Conservation (phyloP, 257 asterid species). For the Plantago ovata region DNA sequence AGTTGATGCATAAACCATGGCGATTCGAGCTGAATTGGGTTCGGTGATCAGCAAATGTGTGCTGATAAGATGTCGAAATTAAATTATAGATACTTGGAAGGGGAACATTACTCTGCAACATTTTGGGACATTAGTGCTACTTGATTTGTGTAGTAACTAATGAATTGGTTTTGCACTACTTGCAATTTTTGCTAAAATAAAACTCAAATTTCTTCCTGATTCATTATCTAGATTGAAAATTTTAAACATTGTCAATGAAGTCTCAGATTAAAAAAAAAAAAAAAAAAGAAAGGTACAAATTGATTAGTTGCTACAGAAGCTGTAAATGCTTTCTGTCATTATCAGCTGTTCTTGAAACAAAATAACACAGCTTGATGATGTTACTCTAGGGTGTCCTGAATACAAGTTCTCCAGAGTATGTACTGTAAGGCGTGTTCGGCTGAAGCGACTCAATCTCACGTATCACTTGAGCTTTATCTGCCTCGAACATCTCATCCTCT, state of each 20-base stretch:
- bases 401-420: slow-evolving; percentile 47
- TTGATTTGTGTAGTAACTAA: no score
- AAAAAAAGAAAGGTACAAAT: background rate
- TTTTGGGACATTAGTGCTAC: no score
- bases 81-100: no score
- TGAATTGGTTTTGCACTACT: no score
- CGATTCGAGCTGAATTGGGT: no score
- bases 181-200: no score
- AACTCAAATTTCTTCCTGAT: no score
- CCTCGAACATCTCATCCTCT: slow-evolving; percentile 81
- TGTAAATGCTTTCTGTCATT: background rate
- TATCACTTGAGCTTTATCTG: slow-evolving; percentile 75
- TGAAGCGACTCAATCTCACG: slow-evolving; percentile 58
- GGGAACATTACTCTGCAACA: no score
- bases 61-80: no score
- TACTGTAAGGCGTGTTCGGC: slow-evolving; percentile 26
- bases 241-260: slow-evolving; percentile 1
- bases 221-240: background rate
- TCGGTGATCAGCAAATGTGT: no score
- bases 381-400: slow-evolving; percentile 24
- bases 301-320: slow-evolving; percentile 7
- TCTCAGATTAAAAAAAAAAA: no score
- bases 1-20: no score
- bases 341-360: background rate
- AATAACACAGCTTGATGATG: background rate